Evolutionary conservation across 1,139 yeast genomes (phyloP).

Genomic region (Yamadazyma triangularis): DNA sequence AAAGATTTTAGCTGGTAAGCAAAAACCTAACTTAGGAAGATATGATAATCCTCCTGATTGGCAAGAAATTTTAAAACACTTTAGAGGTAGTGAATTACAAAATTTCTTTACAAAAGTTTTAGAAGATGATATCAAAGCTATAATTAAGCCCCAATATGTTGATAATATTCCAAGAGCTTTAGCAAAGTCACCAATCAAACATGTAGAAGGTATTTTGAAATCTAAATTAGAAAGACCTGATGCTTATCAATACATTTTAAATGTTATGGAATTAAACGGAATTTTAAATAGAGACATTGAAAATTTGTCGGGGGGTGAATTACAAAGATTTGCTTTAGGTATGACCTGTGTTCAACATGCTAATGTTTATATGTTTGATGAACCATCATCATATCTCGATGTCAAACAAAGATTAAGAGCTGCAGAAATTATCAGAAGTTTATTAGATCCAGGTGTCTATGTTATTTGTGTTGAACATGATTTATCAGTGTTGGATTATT

Average conservation of each 20-base stretch:
- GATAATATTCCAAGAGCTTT: slow-evolving; percentile 96
- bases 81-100: slow-evolving; percentile 96
- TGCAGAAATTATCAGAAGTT: slow-evolving; percentile 86
- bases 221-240: slow-evolving; percentile 65
- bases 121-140: slow-evolving; percentile 90
- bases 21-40: slow-evolving; percentile 92
- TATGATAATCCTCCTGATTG: slow-evolving; percentile 96
- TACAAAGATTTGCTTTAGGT: slow-evolving; percentile 97
- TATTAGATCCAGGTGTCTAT: slow-evolving; percentile 68
- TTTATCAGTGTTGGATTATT: slow-evolving; percentile 91
- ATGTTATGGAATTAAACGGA: slow-evolving; percentile 65
- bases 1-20: slow-evolving; percentile 96
- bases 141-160: slow-evolving; percentile 96
- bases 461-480: slow-evolving; percentile 98
- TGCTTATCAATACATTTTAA: slow-evolving; percentile 58
- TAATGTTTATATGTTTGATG: slow-evolving; percentile 97
- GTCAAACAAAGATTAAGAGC: slow-evolving; percentile 98
- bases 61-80: slow-evolving; percentile 85
- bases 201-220: slow-evolving; percentile 80
- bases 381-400: slow-evolving; percentile 96
- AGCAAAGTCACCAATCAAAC: slow-evolving; percentile 76
- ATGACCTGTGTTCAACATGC: slow-evolving; percentile 95
- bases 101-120: slow-evolving; percentile 90
- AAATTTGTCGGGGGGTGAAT: slow-evolving; percentile 95
- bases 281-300: slow-evolving; percentile 81